Evolutionary conservation across 2,329 filamentous ascomycete species (phyloP).

Genomic region (Epichloe gansuensis): DNA sequence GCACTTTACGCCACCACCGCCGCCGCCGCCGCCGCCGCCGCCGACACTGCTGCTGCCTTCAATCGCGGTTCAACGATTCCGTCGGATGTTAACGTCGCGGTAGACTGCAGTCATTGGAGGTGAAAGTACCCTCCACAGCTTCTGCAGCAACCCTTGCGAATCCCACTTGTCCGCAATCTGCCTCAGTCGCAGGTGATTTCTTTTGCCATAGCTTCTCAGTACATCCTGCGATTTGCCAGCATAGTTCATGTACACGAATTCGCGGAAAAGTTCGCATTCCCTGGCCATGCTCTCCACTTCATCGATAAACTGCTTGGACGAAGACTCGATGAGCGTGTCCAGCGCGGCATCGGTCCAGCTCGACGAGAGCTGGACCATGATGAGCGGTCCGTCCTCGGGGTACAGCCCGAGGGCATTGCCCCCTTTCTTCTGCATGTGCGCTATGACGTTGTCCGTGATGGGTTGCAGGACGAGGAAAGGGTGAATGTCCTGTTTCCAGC

Average conservation of each 20-base stretch:
- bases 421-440: slow-evolving; percentile 21
- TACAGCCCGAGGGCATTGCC: slow-evolving; percentile 20
- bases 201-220: slow-evolving; percentile 26
- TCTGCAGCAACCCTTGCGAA: slow-evolving; percentile 23
- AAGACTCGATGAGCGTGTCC: slow-evolving; percentile 9
- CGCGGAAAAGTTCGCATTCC: slow-evolving; percentile 17
- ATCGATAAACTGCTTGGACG: slow-evolving; percentile 22
- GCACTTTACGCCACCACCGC: no score
- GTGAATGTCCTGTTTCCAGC: slow-evolving; percentile 5
- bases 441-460: slow-evolving; percentile 25
- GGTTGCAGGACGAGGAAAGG: slow-evolving; percentile 25
- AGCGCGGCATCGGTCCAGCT: background rate
- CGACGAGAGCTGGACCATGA: background rate
- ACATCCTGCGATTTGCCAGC: slow-evolving; percentile 28
- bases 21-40: no score
- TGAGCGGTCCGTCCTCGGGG: slow-evolving; percentile 14
- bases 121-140: slow-evolving; percentile 28
- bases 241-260: slow-evolving; percentile 35
- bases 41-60: no score
- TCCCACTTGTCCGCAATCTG: slow-evolving; percentile 25
- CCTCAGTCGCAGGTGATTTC: slow-evolving; percentile 23
- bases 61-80: no score
- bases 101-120: slow-evolving; percentile 8
- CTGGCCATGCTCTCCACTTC: slow-evolving; percentile 16
- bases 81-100: no score